Base-by-base conservation (phyloP, 345 rosid genomes). In the Brassica incana region DNA sequence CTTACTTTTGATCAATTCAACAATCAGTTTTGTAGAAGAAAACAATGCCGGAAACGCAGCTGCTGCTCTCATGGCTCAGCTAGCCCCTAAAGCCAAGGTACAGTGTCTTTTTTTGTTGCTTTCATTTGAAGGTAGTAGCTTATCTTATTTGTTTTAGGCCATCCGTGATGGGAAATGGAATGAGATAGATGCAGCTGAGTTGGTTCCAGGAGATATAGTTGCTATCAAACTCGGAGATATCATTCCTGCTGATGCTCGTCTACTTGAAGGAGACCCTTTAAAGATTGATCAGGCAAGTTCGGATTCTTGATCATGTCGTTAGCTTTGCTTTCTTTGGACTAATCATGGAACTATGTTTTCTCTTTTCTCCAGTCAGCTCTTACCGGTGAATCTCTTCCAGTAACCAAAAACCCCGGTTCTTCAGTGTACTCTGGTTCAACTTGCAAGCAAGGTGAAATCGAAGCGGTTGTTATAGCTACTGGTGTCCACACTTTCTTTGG, bases 401-500 rank as follows among this genome's bases (percentile, higher is more conserved):
- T 90, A 20, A 88, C 97, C 7, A 94, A 88, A 71, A 59, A 80
- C 73, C 91, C 97, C 0, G 93, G 97, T 10, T 82, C 81, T 43
- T 90, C 93, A 69, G 92, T 94, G 60, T 94, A 88, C 84, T 90
- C 97, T 20, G 97, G 97, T 56, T 94, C 98, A 77, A 93, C 94
- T 23, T 93, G 97, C 56, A 93, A 93, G 79, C 94, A 88, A 90
- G 98, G 98, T 48, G 97, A 94, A 71, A 89, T 94, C 20, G 98
- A 94, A 84, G 98, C 96, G 14, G 88, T 94, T 64, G 92, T 92
- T 38, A 92, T 90, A 11, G 98, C 97, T 0, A 93, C 98, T 11
- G 98, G 98, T 72, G 97, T 93, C 2, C 94, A 85, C 64, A 93
- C 97, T 72, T 93, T 93, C 93, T 93, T 93, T 11, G 97, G 98